These are phyloP conservation scores for Capsella bursapastoris DNA, from an alignment of 345 rosid genomes.

Conservation along the genomic window DNA sequence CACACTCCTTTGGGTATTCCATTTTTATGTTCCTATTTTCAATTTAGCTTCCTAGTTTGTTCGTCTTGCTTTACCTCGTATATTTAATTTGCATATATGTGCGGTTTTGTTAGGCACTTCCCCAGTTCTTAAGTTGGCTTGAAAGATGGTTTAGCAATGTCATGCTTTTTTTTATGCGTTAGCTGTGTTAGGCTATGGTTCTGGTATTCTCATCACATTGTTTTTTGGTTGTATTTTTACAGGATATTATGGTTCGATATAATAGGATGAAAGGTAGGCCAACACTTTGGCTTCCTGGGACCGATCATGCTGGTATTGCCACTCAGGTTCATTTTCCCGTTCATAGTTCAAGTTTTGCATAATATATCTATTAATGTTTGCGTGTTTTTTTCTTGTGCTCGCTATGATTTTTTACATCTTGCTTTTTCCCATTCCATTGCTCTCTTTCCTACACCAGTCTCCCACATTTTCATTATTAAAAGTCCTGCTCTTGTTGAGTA, in stretches of 20 bases:
- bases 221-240: slow-evolving; percentile 21
- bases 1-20: slow-evolving; percentile 42
- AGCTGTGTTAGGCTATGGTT: slow-evolving; percentile 20
- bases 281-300: slow-evolving; percentile 97
- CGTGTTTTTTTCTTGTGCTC: background rate
- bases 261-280: slow-evolving; percentile 95
- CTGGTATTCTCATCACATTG: slow-evolving; percentile 24
- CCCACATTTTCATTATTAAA: background rate
- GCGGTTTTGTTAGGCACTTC: background rate
- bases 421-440: slow-evolving; percentile 15
- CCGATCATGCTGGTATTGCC: slow-evolving; percentile 99
- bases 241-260: slow-evolving; percentile 83
- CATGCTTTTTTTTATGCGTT: slow-evolving; percentile 3
- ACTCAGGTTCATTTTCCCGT: slow-evolving; percentile 71
- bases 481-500: slow-evolving; percentile 4
- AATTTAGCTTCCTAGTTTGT: slow-evolving; percentile 30
- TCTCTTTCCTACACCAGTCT: slow-evolving; percentile 18
- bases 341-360: slow-evolving; percentile 28
- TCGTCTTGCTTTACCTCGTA: slow-evolving; percentile 12
- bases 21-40: slow-evolving; percentile 12
- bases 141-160: background rate
- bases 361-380: background rate
- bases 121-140: slow-evolving; percentile 14
- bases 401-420: background rate
- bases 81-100: background rate